Evolutionary conservation across 805 yeast species (phyloP).

Genomic region (Candida sanyiensis): DNA sequence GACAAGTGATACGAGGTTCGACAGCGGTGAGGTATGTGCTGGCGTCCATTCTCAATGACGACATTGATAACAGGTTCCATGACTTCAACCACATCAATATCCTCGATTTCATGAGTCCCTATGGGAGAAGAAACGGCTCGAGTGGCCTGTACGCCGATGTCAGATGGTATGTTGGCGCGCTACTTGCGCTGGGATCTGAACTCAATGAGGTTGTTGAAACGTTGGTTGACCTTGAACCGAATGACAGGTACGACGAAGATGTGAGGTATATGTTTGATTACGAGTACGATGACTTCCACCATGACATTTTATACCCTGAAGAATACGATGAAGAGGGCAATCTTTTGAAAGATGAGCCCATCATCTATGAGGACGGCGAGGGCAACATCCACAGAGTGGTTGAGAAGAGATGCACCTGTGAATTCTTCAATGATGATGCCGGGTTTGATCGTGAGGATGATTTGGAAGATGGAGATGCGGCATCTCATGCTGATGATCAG

Average conservation of each 20-base stretch:
- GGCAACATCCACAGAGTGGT: slow-evolving; percentile 25
- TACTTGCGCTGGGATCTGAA: slow-evolving; percentile 43
- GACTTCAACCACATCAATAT: slow-evolving; percentile 58
- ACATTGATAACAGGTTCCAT: slow-evolving; percentile 37
- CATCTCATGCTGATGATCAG: neutral
- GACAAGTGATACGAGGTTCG: slow-evolving; percentile 53
- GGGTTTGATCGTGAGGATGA: slow-evolving; percentile 17
- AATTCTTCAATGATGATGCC: slow-evolving; percentile 21
- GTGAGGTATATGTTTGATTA: slow-evolving; percentile 53
- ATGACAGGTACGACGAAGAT: slow-evolving; percentile 68
- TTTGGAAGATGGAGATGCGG: slow-evolving; percentile 11
- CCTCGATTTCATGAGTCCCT: slow-evolving; percentile 57
- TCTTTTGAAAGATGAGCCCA: slow-evolving; percentile 15
- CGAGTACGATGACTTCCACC: slow-evolving; percentile 42
- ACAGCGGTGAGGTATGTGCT: slow-evolving; percentile 56
- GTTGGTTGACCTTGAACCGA: slow-evolving; percentile 47
- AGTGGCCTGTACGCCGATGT: slow-evolving; percentile 58
- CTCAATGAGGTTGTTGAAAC: slow-evolving; percentile 47
- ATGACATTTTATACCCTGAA: slow-evolving; percentile 26
- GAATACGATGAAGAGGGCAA: slow-evolving; percentile 15
- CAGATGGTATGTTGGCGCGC: slow-evolving; percentile 51
- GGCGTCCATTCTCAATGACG: slow-evolving; percentile 54
- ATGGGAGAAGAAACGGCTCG: slow-evolving; percentile 53
- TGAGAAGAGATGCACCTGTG: slow-evolving; percentile 22
- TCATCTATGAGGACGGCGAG: slow-evolving; percentile 24